Base-by-base conservation (phyloP, 768 basidiomycete genomes). In the Dioszegia hungarica region DNA sequence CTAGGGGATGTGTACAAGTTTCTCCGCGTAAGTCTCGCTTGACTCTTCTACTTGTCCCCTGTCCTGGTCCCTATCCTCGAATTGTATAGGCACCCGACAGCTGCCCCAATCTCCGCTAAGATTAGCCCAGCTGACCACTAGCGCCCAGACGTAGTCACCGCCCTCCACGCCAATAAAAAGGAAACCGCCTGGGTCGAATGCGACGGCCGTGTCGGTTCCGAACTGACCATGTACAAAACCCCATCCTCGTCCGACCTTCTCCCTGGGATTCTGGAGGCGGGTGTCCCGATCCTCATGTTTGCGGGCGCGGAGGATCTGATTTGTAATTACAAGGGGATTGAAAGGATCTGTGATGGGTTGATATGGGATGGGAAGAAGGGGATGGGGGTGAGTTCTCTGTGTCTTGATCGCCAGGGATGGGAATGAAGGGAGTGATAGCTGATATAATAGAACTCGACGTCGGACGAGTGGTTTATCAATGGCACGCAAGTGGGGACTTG, bases 241-340 rank as follows among this genome's bases (percentile, higher is more conserved):
- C 79, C 84, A 15, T 86, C 94, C 0, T 81, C 89, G 0, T 82
- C 93, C 57, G 82, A 81, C 0, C 78, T 95, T 40, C 73, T 99
- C 1, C 94, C 95, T 0, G 78, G 79, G 5, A 79, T 99, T 2
- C 80, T 97, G 28, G 84, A 86, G 61, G 81, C 81, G 60, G 72
- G 73, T 3, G 86, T 98, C 19, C 86, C 87, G 0, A 82, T 97
- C n/a, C 72, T 99, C 62, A 80, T 99, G 43, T 99, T 95, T 66
- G 90, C 85, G 0, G 95, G 95, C 5, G 92, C 95, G 73, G 89
- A 97, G 75, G 95, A 98, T 74, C 78, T 92, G 39, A 95, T 99
- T 60, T 98, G 95, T 79, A 98, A 98, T 75, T 87, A 95, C 74
- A 80, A 93, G 49, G 95, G 95, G 3, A 80, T 90, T 58, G 92